These are phyloP conservation scores for Trichoderma polysporum DNA, from an alignment of 2,329 filamentous ascomycete genomes.

Conservation along the genomic window DNA sequence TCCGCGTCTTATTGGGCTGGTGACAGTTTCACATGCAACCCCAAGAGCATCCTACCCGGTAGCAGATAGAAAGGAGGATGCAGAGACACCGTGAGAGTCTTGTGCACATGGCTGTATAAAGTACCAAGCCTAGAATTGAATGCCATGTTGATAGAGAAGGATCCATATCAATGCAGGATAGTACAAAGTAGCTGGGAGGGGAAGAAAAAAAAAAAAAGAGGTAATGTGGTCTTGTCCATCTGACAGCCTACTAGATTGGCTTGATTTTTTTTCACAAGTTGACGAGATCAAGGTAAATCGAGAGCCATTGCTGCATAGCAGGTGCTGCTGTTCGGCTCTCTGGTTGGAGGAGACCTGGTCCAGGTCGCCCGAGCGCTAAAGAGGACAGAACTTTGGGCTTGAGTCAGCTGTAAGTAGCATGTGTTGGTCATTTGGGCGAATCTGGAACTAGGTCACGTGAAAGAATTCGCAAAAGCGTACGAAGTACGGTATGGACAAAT, in stretches of 20 bases:
- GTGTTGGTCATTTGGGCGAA: not conserved
- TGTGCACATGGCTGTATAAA: too few species aligned
- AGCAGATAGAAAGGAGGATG: not conserved
- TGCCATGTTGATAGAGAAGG: too few species aligned
- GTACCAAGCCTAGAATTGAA: not conserved
- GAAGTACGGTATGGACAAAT: too few species aligned
- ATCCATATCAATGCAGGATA: not conserved
- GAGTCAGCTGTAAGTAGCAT: slow-evolving; percentile 7
- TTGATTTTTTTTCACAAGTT: not conserved
- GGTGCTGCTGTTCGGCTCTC: slow-evolving; percentile 5
- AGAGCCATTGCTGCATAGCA: slow-evolving; percentile 9
- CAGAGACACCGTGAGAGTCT: not conserved
- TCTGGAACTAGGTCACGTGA: not conserved
- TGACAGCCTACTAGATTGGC: not conserved
- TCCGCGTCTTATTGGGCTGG: not conserved
- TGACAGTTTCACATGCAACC: not conserved
- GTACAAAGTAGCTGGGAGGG: not conserved
- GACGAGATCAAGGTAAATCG: not conserved
- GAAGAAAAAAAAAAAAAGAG: not conserved
- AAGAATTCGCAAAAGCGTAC: not conserved
- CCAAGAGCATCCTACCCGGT: not conserved
- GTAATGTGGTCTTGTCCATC: not conserved
- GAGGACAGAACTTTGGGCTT: not conserved
- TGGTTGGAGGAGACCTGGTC: slow-evolving; percentile 6
- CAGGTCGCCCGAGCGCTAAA: not conserved